Percentiles rank a stretch among this genome's conserved stretches.
These are phyloP conservation scores for Aspergillus sparsus DNA, from an alignment of 495 filamentous ascomycete genomes.

Conservation along the genomic window DNA sequence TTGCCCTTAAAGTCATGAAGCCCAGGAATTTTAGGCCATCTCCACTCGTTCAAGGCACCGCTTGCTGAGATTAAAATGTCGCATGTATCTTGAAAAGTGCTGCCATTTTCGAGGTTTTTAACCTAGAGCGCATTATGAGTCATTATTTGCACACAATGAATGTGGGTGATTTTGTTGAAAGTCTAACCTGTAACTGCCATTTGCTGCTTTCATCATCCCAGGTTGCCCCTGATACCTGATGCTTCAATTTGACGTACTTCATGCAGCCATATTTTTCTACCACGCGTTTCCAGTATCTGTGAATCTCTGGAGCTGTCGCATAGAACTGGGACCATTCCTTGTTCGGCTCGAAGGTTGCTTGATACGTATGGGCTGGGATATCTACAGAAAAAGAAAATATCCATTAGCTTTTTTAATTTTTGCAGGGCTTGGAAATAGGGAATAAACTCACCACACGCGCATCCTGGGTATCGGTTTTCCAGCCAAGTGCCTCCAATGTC, in stretches of 20 bases:
- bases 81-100: conserved; percentile 45
- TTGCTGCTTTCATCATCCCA: conserved; percentile 43
- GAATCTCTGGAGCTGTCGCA: conserved; percentile 57
- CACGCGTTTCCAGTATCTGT: conserved; percentile 54
- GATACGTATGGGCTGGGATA: conserved; percentile 50
- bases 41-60: conserved; percentile 57
- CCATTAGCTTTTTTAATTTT: background rate
- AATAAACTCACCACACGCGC: conserved; percentile 49
- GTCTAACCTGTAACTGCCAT: conserved; percentile 51
- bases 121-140: conserved; percentile 27
- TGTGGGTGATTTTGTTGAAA: background rate
- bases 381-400: conserved; percentile 26
- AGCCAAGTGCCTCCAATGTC: conserved; percentile 74
- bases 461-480: conserved; percentile 70
- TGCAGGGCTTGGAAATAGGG: background rate
- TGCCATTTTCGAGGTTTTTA: conserved; percentile 39
- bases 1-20: conserved; percentile 55
- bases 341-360: conserved; percentile 55
- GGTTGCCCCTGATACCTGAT: conserved; percentile 34
- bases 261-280: conserved; percentile 44
- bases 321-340: conserved; percentile 63
- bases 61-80: conserved; percentile 59
- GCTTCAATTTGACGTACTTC: conserved; percentile 42
- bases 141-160: background rate
- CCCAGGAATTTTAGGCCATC: conserved; percentile 57